Evolutionary conservation across 208 protist genomes (phyloP).

Genomic region (Leishmania martiniquensis): DNA sequence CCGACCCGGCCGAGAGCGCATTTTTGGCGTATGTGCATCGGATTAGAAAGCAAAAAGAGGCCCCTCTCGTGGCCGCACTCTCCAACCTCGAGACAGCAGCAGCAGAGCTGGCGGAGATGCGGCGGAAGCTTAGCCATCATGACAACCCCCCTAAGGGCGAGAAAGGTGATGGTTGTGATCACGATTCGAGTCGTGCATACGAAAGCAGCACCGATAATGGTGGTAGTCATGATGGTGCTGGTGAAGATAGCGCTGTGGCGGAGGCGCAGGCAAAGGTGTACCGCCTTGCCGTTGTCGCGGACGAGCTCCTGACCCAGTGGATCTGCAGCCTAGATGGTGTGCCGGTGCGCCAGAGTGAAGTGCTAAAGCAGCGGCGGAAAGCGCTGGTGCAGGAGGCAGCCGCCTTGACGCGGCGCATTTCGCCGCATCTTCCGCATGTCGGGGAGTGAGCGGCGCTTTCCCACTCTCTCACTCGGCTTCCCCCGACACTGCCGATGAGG

Average conservation of each 20-base stretch:
- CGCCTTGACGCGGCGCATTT: constrained; percentile 44
- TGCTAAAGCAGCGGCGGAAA: constrained; percentile 50
- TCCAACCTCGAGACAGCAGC: constrained; percentile 37
- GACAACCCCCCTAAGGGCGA: neutral
- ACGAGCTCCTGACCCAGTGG: constrained; percentile 81
- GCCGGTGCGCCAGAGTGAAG: constrained; percentile 45
- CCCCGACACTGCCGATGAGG: neutral
- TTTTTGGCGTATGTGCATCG: constrained; percentile 47
- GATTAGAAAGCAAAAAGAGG: constrained; percentile 41
- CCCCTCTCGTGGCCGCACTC: constrained; percentile 37
- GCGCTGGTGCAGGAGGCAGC: constrained; percentile 43
- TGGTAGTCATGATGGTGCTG: neutral
- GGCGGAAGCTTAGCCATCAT: neutral
- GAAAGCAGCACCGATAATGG: constrained; percentile 10
- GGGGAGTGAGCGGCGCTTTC: neutral
- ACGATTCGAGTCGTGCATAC: neutral
- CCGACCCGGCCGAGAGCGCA: constrained; percentile 45
- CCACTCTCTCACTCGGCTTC: neutral
- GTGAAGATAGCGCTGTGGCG: constrained; percentile 1
- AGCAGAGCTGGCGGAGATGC: neutral
- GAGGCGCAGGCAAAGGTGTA: constrained; percentile 29
- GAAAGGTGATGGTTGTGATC: neutral
- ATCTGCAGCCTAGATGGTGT: constrained; percentile 59
- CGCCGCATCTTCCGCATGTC: constrained; percentile 25
- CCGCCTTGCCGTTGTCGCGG: constrained; percentile 44